Evolutionary conservation across 805 yeast genomes (phyloP).

Genomic region (Maudiozyma bulderi): DNA sequence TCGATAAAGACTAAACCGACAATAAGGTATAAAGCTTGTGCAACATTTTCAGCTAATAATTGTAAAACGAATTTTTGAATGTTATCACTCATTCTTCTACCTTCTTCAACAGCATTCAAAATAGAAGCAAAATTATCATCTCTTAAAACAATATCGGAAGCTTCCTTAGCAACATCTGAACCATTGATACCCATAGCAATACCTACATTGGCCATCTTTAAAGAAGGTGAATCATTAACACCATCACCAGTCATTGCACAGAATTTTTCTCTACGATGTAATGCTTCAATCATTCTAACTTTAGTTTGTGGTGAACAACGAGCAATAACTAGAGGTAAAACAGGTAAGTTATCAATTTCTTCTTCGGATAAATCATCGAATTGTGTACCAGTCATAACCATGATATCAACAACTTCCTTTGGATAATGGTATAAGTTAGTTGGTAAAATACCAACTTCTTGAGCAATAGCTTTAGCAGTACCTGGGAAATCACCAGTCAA

Average conservation of each 20-base stretch:
- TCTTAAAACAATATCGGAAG: slow-evolving; percentile 93
- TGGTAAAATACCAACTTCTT: slow-evolving; percentile 79
- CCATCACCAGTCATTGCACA: slow-evolving; percentile 99
- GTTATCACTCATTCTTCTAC: slow-evolving; percentile 91
- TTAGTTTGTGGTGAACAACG: slow-evolving; percentile 93
- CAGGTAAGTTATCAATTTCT: slow-evolving; percentile 62
- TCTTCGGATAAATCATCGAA: slow-evolving; percentile 64
- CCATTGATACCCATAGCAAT: slow-evolving; percentile 91
- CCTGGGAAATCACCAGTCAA: slow-evolving; percentile 90
- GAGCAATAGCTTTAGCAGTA: slow-evolving; percentile 79
- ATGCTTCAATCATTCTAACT: slow-evolving; percentile 78
- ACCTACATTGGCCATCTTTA: slow-evolving; percentile 92
- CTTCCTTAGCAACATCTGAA: slow-evolving; percentile 97
- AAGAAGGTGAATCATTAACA: slow-evolving; percentile 94
- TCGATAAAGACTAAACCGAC: slow-evolving; percentile 80
- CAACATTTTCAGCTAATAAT: slow-evolving; percentile 90
- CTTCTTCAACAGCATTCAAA: slow-evolving; percentile 88
- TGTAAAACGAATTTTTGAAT: slow-evolving; percentile 92
- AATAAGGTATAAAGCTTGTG: slow-evolving; percentile 73
- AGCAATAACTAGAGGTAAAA: slow-evolving; percentile 80
- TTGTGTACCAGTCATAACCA: slow-evolving; percentile 78
- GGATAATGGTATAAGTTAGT: slow-evolving; percentile 35
- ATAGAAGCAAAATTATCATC: slow-evolving; percentile 95
- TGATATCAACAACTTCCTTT: slow-evolving; percentile 36
- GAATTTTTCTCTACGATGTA: slow-evolving; percentile 81